These are phyloP conservation scores for Capronia americana DNA, from an alignment of 2,329 filamentous ascomycete genomes.

Conservation along the genomic window DNA sequence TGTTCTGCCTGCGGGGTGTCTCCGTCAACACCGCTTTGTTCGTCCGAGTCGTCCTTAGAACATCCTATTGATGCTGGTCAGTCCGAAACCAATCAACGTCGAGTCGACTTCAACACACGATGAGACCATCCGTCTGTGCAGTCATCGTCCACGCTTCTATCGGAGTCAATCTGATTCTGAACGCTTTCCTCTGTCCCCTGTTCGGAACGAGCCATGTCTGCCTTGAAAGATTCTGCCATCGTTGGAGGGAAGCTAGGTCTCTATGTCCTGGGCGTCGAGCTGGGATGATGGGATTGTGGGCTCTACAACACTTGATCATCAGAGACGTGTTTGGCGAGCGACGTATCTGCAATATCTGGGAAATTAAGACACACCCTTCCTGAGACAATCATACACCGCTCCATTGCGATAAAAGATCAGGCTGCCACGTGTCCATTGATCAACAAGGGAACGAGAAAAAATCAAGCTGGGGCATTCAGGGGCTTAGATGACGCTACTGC, in stretches of 20 bases:
- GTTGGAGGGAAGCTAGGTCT: background rate
- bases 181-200: background rate
- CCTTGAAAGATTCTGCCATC: background rate
- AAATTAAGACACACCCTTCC: background rate
- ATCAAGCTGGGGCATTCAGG: background rate
- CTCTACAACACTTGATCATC: background rate
- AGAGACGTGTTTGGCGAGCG: background rate
- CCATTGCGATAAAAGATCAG: background rate
- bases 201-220: background rate
- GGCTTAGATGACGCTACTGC: constrained; percentile 18
- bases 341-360: background rate
- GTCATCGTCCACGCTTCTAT: background rate
- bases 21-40: background rate
- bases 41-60: background rate
- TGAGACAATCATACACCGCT: constrained; percentile 9
- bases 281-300: background rate
- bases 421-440: constrained; percentile 1
- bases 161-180: background rate
- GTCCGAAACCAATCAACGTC: background rate
- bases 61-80: constrained; percentile 4
- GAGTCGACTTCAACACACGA: background rate
- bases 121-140: background rate
- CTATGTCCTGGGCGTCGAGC: background rate
- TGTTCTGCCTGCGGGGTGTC: background rate
- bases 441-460: background rate